phyloP scores from a whole-genome alignment of 306 rosid genomes.

The Glycine soja region DNA sequence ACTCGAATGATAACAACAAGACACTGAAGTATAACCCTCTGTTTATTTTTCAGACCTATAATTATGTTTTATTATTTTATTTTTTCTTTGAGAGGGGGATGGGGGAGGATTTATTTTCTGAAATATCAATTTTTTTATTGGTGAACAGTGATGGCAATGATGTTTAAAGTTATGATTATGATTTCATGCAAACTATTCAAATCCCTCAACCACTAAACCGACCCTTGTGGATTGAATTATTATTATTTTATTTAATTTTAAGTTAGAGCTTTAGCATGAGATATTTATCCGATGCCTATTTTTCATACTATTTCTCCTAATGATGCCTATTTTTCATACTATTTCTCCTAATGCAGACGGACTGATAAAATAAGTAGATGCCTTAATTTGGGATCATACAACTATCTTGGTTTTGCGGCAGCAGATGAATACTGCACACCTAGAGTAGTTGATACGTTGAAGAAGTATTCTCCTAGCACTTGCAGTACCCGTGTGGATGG shows the following conservation, averaged over 20 bases:
- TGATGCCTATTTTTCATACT: conserved; percentile 7
- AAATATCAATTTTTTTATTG: conserved; percentile 2
- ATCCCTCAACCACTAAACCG: no score
- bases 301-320: neutral
- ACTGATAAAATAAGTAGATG: conserved; percentile 70
- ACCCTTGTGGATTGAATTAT: no score
- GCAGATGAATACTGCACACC: conserved; percentile 93
- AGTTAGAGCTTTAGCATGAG: no score
- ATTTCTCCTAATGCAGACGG: conserved; percentile 55
- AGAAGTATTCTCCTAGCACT: conserved; percentile 82
- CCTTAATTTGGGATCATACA: conserved; percentile 93
- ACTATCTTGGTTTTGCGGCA: conserved; percentile 95
- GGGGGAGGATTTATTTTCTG: neutral
- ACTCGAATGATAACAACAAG: conserved; percentile 89
- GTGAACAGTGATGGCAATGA: neutral
- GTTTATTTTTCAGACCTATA: neutral
- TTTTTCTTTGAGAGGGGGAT: neutral
- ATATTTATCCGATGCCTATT: no score
- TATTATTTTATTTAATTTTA: no score
- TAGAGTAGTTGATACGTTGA: conserved; percentile 74
- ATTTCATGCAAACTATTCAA: neutral
- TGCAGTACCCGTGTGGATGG: conserved; percentile 91
- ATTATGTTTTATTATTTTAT: neutral
- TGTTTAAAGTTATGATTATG: neutral
- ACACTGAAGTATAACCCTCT: conserved; percentile 65